Evolutionary conservation across 2,329 filamentous ascomycete genomes (phyloP).

Genomic region (Penicillium brevicompactum): DNA sequence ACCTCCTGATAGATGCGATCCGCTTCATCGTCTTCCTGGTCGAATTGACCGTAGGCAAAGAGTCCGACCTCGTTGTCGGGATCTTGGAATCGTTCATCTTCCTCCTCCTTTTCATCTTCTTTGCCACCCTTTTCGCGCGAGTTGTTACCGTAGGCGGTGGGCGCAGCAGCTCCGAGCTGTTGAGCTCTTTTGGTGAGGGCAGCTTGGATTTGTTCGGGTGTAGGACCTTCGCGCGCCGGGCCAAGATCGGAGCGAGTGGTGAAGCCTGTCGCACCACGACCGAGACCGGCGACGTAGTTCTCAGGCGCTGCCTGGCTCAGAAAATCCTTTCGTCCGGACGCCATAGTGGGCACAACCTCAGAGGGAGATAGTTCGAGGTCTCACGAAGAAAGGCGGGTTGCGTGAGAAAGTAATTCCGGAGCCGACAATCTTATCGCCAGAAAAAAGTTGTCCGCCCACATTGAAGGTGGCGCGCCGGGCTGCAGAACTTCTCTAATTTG

Average conservation of each 20-base stretch:
- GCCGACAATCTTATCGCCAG: constrained; percentile 29
- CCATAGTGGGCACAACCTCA: constrained; percentile 49
- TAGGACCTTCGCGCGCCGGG: constrained; percentile 90
- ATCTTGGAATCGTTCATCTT: constrained; percentile 85
- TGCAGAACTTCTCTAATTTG: constrained; percentile 2
- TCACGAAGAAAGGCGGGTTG: constrained; percentile 9
- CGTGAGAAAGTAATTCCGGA: constrained; percentile 22
- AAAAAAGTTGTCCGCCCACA: constrained; percentile 29
- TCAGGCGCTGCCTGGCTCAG: constrained; percentile 81
- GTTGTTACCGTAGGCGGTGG: constrained; percentile 72
- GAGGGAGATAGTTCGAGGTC: constrained; percentile 3
- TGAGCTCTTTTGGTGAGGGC: constrained; percentile 92
- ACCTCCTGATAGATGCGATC: constrained; percentile 94
- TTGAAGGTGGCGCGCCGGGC: constrained; percentile 3
- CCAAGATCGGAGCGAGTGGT: constrained; percentile 96
- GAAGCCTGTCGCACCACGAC: constrained; percentile 96
- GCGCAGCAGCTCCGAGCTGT: constrained; percentile 71
- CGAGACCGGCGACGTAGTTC: constrained; percentile 93
- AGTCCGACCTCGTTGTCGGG: constrained; percentile 96
- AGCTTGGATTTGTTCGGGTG: constrained; percentile 97
- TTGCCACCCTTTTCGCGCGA: constrained; percentile 63
- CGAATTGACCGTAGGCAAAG: constrained; percentile 93
- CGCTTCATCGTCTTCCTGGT: constrained; percentile 96
- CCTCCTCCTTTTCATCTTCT: constrained; percentile 69
- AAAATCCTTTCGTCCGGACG: constrained; percentile 74